Evolutionary conservation across 2,329 filamentous ascomycete genomes (phyloP).

Genomic region (Claviceps sp.): DNA sequence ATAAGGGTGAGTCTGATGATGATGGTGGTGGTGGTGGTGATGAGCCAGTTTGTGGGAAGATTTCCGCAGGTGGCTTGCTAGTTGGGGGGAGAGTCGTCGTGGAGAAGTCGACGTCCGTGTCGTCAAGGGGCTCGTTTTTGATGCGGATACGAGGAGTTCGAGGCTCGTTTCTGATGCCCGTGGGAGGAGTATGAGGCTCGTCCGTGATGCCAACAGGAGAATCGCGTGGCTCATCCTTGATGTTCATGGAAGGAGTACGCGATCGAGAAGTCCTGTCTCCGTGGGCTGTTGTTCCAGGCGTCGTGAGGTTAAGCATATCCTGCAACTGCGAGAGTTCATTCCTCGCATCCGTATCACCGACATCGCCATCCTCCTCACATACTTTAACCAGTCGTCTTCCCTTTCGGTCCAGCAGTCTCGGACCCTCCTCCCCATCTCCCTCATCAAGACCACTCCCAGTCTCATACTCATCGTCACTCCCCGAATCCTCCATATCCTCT

Average conservation of each 20-base stretch:
- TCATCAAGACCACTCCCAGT: constrained; percentile 18
- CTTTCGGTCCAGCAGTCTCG: constrained; percentile 48
- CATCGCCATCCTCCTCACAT: constrained; percentile 52
- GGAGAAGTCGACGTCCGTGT: not conserved
- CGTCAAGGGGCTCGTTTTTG: not conserved
- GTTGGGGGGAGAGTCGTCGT: not conserved
- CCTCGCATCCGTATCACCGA: constrained; percentile 29
- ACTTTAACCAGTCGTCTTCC: constrained; percentile 59
- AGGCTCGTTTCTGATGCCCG: too few relatives aligned
- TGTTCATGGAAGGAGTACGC: not conserved
- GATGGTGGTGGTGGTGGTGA: too few relatives aligned
- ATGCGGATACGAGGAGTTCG: not conserved
- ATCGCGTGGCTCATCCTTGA: constrained; percentile 2
- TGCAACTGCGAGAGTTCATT: constrained; percentile 53
- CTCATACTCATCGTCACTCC: constrained; percentile 35
- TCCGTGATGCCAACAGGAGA: too few relatives aligned
- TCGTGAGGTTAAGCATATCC: constrained; percentile 19
- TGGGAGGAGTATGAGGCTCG: too few relatives aligned
- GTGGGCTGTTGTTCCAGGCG: constrained; percentile 5
- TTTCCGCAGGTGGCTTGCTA: not conserved
- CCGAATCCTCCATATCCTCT: constrained; percentile 23
- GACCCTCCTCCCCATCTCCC: constrained; percentile 48
- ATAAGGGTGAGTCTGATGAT: not conserved
- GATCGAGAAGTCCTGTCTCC: not conserved
- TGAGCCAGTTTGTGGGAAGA: not conserved